These are phyloP conservation scores for Theileria parva DNA, from an alignment of 169 alveolate species.

Conservation along the genomic window DNA sequence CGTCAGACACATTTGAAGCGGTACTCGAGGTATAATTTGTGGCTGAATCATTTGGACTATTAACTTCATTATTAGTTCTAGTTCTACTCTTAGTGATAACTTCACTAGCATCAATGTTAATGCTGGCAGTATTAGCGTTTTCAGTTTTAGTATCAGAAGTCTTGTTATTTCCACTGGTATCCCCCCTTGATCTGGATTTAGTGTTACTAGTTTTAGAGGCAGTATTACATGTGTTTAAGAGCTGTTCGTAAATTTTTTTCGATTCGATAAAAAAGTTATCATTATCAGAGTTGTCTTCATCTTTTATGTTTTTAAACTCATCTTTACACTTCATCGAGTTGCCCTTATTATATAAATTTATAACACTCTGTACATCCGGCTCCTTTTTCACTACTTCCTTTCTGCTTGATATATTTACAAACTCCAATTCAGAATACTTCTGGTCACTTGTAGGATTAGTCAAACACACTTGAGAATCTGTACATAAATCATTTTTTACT, in stretches of 20 bases:
- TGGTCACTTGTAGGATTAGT: neutral
- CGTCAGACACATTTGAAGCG: neutral
- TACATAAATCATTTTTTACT: neutral
- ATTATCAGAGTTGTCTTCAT: neutral
- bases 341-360: slow-evolving; percentile 8
- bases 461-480: neutral
- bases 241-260: neutral
- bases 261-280: neutral
- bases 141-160: neutral
- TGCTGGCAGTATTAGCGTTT: neutral
- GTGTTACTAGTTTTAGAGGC: neutral
- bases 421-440: slow-evolving; percentile 1
- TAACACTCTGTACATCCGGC: neutral
- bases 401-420: slow-evolving; percentile 6
- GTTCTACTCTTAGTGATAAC: neutral
- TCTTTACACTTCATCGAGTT: neutral
- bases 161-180: neutral
- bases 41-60: neutral
- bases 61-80: neutral
- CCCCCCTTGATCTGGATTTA: neutral
- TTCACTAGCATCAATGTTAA: neutral
- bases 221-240: neutral
- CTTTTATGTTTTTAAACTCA: neutral
- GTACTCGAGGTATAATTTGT: neutral
- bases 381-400: neutral